Base-by-base conservation (phyloP, 306 rosid genomes). In the Quercus cerris region DNA sequence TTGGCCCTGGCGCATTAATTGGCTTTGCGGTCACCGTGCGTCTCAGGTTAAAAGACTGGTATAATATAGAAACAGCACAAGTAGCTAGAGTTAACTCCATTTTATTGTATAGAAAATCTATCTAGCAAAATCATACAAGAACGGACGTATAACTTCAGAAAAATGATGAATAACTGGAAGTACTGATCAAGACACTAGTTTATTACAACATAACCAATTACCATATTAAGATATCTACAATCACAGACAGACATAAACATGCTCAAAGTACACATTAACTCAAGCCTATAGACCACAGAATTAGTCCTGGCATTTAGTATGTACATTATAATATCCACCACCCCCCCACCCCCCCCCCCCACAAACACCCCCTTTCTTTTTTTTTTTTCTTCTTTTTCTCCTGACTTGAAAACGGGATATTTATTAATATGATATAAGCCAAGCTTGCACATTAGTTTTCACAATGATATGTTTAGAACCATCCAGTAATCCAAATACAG, bases 21-120 rank as follows among this genome's bases (percentile, higher is more conserved):
- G 94, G 63, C 82, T 91, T 95, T 54, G 83, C 85, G n/a, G 88
- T 46, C 70, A 81, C 75, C n/a, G 94, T 91, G 28, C 84, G 97
- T 85, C 97, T 83, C 70, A 95, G 91, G 88, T 87, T 95, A 89
- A 95, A 89, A 51, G 99, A 93, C 99, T 95, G 93, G 59, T 73
- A 77, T 73, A 74, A 79, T 56, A 44, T 30, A 71, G 74, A 27
- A 59, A 56, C 23, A 25, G 68, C 75, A 84, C 35, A 33, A 61
- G 77, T 55, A 80, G 78, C 63, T n/a, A 72, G 72, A 78, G 35
- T 41, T 35, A 51, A 69, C 25, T 44, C 52, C n/a, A 30, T 30
- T 62, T 71, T 56, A 25, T 28, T 52, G 3, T 52, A 41, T 41
- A 27, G 58, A 74, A 18, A 15, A 17, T 55, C 56, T 15, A 75